These are phyloP conservation scores for Penicillium atrosanguineum DNA, from an alignment of 495 filamentous ascomycete genomes.

Conservation along the genomic window DNA sequence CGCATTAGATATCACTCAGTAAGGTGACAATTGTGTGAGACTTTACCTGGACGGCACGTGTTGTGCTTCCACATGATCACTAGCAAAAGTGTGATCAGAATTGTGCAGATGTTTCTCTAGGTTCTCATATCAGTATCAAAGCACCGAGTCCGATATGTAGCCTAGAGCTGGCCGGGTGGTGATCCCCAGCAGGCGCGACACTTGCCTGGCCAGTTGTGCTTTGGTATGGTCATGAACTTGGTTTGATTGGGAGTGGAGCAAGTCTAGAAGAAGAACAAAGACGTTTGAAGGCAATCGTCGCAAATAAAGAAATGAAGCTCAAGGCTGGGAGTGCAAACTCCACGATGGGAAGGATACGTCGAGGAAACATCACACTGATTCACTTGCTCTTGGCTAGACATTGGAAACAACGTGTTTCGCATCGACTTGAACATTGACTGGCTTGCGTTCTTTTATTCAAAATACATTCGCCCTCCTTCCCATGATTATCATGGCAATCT, in stretches of 20 bases:
- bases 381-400: too few relatives aligned
- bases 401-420: too few relatives aligned
- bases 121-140: not conserved
- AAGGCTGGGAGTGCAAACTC: not conserved
- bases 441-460: too few relatives aligned
- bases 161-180: not conserved
- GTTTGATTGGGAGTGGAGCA: not conserved
- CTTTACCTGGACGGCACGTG: not conserved
- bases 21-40: not conserved
- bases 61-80: not conserved
- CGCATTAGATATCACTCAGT: not conserved
- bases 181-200: not conserved
- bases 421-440: too few relatives aligned
- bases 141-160: not conserved
- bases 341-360: too few relatives aligned
- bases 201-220: not conserved
- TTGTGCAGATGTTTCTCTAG: not conserved
- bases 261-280: not conserved
- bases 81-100: not conserved
- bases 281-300: not conserved
- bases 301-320: not conserved
- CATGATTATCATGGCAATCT: too few relatives aligned
- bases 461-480: too few relatives aligned
- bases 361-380: too few relatives aligned
- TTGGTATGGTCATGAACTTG: too few relatives aligned